These are phyloP conservation scores for Schizochytrium sp. DNA, from an alignment of 108 stramenopile species.

Conservation along the genomic window DNA sequence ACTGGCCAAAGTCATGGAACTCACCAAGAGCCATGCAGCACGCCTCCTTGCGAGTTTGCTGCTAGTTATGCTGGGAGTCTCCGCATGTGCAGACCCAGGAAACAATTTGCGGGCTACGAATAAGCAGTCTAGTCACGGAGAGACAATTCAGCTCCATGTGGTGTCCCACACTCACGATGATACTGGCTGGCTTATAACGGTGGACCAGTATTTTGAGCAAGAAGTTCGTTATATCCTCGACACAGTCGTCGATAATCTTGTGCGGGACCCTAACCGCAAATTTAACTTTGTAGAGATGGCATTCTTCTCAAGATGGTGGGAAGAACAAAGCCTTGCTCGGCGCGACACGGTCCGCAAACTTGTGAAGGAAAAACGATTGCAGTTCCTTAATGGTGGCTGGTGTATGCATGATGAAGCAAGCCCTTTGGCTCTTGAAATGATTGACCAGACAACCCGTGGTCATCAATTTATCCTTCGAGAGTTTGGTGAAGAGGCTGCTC, in stretches of 20 bases:
- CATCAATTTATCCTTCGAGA: conserved; percentile 85
- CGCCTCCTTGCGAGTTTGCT: no score
- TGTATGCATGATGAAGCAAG: conserved; percentile 97
- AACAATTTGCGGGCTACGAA: no score
- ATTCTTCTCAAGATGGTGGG: conserved; percentile 95
- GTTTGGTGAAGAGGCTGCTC: conserved; percentile 81
- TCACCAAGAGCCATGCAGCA: no score
- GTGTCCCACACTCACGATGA: conserved; percentile 47
- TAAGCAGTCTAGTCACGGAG: no score
- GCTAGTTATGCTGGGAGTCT: no score
- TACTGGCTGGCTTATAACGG: conserved; percentile 85
- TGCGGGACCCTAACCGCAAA: conserved; percentile 82
- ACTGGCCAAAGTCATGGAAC: no score
- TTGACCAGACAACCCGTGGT: conserved; percentile 95
- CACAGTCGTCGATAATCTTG: conserved; percentile 80
- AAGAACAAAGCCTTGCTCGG: conserved; percentile 74
- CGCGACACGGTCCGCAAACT: conserved; percentile 76
- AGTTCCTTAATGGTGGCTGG: conserved; percentile 96
- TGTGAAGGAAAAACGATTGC: conserved; percentile 81
- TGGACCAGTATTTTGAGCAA: conserved; percentile 92
- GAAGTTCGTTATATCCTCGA: conserved; percentile 86
- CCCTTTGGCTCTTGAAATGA: conserved; percentile 92
- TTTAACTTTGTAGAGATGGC: conserved; percentile 93
- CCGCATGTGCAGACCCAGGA: no score
- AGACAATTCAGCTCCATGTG: neutral